These are phyloP conservation scores for Lasiodiplodia gonubiensis DNA, from an alignment of 2,329 filamentous ascomycete genomes.

Conservation along the genomic window DNA sequence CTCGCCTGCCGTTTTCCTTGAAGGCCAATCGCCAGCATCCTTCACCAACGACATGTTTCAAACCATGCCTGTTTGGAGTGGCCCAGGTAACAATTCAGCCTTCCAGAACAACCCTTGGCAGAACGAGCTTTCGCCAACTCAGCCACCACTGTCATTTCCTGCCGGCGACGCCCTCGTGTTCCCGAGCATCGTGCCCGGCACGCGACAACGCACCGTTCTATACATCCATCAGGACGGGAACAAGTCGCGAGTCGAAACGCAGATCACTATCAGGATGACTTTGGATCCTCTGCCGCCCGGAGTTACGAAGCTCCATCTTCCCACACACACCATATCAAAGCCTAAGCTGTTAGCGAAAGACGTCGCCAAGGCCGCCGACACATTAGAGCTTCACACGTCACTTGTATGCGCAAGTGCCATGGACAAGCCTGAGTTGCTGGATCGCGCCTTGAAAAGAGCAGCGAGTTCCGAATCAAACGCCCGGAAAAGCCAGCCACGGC, in stretches of 20 bases:
- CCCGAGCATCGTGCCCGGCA: not conserved
- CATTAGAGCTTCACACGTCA: slow-evolving; percentile 77
- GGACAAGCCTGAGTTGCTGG: slow-evolving; percentile 69
- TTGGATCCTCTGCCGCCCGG: slow-evolving; percentile 76
- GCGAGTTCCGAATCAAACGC: slow-evolving; percentile 50
- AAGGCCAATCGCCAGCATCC: slow-evolving; percentile 14
- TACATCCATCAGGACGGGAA: slow-evolving; percentile 30
- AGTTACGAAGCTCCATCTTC: slow-evolving; percentile 82
- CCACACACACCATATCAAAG: slow-evolving; percentile 90
- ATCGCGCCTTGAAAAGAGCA: slow-evolving; percentile 70
- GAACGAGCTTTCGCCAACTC: slow-evolving; percentile 23
- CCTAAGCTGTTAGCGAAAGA: slow-evolving; percentile 86
- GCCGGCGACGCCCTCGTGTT: not conserved
- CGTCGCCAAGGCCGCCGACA: slow-evolving; percentile 71
- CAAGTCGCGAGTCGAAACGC: slow-evolving; percentile 95
- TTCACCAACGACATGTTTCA: slow-evolving; percentile 15
- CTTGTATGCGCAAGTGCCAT: slow-evolving; percentile 94
- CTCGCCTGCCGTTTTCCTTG: slow-evolving; percentile 18
- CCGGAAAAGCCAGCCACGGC: slow-evolving; percentile 38
- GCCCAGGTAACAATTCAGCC: not conserved
- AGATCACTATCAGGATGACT: slow-evolving; percentile 86
- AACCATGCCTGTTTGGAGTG: slow-evolving; percentile 21
- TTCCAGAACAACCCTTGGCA: slow-evolving; percentile 13
- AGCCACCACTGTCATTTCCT: not conserved
- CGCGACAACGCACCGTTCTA: not conserved